Base-by-base conservation (phyloP, 495 filamentous ascomycete species). In the Tuber borchii region DNA sequence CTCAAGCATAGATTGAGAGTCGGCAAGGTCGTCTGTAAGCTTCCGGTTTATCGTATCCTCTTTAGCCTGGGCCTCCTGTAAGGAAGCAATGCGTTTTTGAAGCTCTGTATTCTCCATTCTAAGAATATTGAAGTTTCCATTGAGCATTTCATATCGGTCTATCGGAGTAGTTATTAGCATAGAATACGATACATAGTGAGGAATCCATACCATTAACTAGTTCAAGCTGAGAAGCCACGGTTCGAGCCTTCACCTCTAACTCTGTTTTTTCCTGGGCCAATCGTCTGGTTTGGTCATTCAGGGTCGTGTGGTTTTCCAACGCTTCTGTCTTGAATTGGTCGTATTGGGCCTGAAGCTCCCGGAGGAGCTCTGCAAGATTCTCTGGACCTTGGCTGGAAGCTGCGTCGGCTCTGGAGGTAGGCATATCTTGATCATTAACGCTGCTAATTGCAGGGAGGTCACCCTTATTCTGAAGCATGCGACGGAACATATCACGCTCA, bases 401-500 rank as follows among this genome's bases (percentile, higher is more conserved):
- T 4, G 86, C 84, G n/a, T 81, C 78, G 39, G 84, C 86, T 37
- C 84, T 83, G 22, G 79, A 79, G 20, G 71, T 71, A 48, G 77
- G 71, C 39, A 76, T 44, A 10, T 79, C 71, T n/a, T 71, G 71
- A 9, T 77, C 82, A 26, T 68, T 74, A 44, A 72, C 44, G 70
- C 83, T 78, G 84, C 74, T 73, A 39, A 48, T 70, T 34, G 68
- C 56, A 16, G 87, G 87, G 44, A 90, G 86, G 78, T 93, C 91
- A 16, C 90, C 91, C 75, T 90, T 87, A 75, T 91, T 88, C 75
- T 93, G 90, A 20, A 97, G 88, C 89, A 97, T 95, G 61, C 93
- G 93, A 43, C 93, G 89, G 90, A 97, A 97, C 88, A 97, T 97
- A 80, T 99, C 94, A 46, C 95, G 90, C 85, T 99, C 95, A 82